Conservation (phyloP, 257 asterid genomes). For the Cynanchum wilfordii region DNA sequence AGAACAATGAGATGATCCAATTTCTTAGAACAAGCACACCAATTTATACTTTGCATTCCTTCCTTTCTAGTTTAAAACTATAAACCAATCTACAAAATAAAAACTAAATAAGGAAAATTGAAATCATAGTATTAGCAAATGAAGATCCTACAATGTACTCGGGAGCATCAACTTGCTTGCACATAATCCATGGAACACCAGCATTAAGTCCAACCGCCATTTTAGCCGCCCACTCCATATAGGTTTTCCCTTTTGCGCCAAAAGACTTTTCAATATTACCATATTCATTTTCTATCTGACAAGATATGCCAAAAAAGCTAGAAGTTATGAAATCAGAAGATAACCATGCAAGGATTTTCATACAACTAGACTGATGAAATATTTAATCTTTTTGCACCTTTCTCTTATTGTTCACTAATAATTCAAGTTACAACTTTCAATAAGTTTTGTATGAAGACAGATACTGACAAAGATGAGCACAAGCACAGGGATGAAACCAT, state of each 20-base stretch:
- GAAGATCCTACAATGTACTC: slow-evolving; percentile 58
- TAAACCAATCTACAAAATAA: slow-evolving; percentile 4
- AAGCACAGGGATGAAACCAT: not conserved
- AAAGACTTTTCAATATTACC: slow-evolving; percentile 77
- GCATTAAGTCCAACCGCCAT: slow-evolving; percentile 92
- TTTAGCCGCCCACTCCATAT: slow-evolving; percentile 87
- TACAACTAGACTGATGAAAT: not conserved
- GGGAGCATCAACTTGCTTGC: slow-evolving; percentile 95
- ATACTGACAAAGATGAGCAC: slow-evolving; percentile 1
- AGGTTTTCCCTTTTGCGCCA: slow-evolving; percentile 64
- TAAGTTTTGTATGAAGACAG: not conserved
- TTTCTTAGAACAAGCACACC: slow-evolving; percentile 6
- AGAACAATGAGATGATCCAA: not conserved
- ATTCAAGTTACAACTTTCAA: not conserved
- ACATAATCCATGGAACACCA: slow-evolving; percentile 99
- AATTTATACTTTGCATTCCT: not conserved
- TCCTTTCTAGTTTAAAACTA: slow-evolving; percentile 5
- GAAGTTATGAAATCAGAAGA: not conserved
- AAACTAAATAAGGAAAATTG: slow-evolving; percentile 3
- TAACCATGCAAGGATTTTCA: not conserved
- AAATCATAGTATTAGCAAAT: slow-evolving; percentile 11
- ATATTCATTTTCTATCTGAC: slow-evolving; percentile 92
- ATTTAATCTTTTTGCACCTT: not conserved
- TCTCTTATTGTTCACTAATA: not conserved
- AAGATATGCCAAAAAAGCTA: slow-evolving; percentile 9